phyloP scores from a whole-genome alignment of 2,329 filamentous ascomycete genomes.

The Ophiocordyceps camponoti-saundersi region DNA sequence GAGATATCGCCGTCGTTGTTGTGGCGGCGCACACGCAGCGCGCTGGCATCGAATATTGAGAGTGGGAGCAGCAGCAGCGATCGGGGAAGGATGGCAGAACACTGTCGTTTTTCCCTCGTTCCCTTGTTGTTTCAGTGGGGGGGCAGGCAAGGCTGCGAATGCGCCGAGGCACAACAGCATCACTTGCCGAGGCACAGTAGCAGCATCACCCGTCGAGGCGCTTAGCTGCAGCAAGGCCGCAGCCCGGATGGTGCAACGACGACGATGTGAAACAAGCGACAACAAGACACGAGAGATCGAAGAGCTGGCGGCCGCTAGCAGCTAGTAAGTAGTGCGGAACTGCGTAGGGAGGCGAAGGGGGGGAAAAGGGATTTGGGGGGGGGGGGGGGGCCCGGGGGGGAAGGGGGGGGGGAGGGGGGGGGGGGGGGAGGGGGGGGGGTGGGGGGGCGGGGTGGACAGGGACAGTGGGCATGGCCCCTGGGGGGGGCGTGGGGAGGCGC shows the following conservation, averaged over 20 bases:
- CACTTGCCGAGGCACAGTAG: not conserved
- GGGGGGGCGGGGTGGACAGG: too few species aligned
- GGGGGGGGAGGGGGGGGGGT: too few species aligned
- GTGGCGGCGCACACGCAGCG: constrained; percentile 15
- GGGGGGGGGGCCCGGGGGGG: not conserved
- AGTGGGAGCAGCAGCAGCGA: too few species aligned
- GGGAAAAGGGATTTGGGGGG: too few species aligned
- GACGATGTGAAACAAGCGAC: not conserved
- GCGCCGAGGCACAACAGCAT: not conserved
- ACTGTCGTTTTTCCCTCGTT: too few species aligned
- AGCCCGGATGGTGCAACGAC: not conserved
- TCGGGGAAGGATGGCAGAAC: not conserved
- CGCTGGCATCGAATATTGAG: constrained; percentile 2
- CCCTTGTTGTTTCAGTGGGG: not conserved
- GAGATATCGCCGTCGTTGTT: constrained; percentile 12
- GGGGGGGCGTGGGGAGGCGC: too few species aligned
- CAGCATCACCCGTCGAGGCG: not conserved
- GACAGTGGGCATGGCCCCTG: too few species aligned
- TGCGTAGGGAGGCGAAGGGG: not conserved
- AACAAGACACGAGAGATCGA: not conserved
- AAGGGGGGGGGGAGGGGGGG: too few species aligned
- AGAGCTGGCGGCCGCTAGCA: not conserved
- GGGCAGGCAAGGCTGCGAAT: not conserved
- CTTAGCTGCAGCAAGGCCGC: not conserved
- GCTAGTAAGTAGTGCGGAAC: not conserved